A percentile compares a stretch with the other conserved stretches of the same genome.
Evolutionary conservation across 441 rosid species (phyloP).

Genomic region (Populus hybrid): DNA sequence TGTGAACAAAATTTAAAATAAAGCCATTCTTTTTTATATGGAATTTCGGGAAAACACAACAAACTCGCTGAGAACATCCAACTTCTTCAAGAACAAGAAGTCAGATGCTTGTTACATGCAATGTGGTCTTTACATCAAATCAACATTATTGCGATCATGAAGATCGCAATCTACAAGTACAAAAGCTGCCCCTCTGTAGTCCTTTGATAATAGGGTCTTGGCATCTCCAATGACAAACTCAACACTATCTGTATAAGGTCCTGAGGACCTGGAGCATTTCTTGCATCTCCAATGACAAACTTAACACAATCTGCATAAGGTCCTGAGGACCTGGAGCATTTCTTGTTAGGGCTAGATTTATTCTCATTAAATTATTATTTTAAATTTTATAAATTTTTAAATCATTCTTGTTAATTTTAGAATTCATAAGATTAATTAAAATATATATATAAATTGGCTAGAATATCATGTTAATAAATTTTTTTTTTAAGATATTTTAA

Average conservation of each 20-base stretch:
- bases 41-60: background rate
- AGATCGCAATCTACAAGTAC: slow-evolving; percentile 42
- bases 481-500: no score
- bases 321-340: slow-evolving; percentile 24
- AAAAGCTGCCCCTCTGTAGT: slow-evolving; percentile 38
- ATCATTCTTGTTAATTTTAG: no score
- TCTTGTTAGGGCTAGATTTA: background rate
- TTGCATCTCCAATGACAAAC: slow-evolving; percentile 32
- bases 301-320: slow-evolving; percentile 21
- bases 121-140: background rate
- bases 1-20: no score
- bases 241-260: slow-evolving; percentile 20
- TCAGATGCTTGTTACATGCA: background rate
- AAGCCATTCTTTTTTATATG: no score
- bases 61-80: background rate
- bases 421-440: no score
- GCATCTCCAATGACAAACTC: slow-evolving; percentile 34
- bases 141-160: slow-evolving; percentile 15
- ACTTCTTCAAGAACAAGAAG: background rate
- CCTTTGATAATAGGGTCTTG: slow-evolving; percentile 22
- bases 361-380: no score
- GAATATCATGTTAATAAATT: no score
- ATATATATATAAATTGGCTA: no score
- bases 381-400: no score
- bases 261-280: slow-evolving; percentile 23